Conservation (phyloP, 1,139 yeast genomes). For the Schwanniomyces etchellsii region DNA sequence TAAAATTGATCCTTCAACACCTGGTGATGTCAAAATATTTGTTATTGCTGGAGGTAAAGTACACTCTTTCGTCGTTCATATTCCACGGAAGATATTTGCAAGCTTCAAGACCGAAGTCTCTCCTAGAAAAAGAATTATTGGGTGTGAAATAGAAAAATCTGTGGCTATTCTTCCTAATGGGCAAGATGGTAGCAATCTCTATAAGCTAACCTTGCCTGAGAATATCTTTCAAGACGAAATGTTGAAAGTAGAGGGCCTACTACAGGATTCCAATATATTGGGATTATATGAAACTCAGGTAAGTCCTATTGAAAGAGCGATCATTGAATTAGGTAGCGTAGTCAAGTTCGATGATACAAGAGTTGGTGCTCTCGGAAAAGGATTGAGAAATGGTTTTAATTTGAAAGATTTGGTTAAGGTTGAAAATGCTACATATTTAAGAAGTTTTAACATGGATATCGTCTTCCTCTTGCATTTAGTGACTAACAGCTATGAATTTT, state of each 20-base stretch:
- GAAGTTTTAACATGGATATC: constrained; percentile 51
- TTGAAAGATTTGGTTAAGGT: constrained; percentile 48
- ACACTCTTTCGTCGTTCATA: constrained; percentile 66
- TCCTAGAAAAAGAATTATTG: constrained; percentile 40
- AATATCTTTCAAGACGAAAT: constrained; percentile 50
- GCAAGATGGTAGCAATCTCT: constrained; percentile 50
- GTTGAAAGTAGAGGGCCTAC: constrained; percentile 53
- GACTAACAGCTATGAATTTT: constrained; percentile 74
- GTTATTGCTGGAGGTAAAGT: constrained; percentile 67
- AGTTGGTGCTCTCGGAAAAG: constrained; percentile 82
- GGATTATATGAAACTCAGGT: constrained; percentile 80
- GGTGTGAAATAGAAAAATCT: constrained; percentile 57
- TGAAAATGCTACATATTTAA: constrained; percentile 47
- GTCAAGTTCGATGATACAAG: constrained; percentile 64
- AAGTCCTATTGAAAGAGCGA: constrained; percentile 62
- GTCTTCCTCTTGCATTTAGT: constrained; percentile 68
- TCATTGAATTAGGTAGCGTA: constrained; percentile 70
- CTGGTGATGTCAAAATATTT: constrained; percentile 74
- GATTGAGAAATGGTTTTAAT: constrained; percentile 81
- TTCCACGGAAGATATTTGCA: constrained; percentile 70
- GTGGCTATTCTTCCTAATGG: constrained; percentile 68
- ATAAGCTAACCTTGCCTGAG: constrained; percentile 67
- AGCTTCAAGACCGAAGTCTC: constrained; percentile 52
- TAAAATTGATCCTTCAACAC: constrained; percentile 47
- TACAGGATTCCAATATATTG: constrained; percentile 57